These are phyloP conservation scores for Mortierella sp. DNA, from an alignment of 371 early-diverging fungal genomes.

Conservation along the genomic window DNA sequence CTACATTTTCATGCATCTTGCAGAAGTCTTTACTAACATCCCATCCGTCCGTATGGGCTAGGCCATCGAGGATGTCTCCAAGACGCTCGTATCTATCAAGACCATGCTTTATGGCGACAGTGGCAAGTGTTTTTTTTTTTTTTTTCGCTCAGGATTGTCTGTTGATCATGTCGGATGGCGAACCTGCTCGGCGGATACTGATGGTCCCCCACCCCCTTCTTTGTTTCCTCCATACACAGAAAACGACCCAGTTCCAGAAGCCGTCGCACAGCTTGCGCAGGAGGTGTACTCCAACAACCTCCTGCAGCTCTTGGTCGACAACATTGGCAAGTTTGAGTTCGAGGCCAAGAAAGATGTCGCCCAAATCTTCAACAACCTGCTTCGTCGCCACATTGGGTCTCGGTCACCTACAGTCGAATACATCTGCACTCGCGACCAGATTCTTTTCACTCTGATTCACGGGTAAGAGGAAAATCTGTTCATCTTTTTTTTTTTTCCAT, in stretches of 20 bases:
- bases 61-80: slow-evolving; percentile 96
- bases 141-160: background rate
- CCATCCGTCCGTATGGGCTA: slow-evolving; percentile 48
- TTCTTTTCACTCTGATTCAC: slow-evolving; percentile 80
- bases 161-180: background rate
- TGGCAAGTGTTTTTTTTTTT: slow-evolving; percentile 59
- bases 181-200: background rate
- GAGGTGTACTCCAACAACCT: slow-evolving; percentile 93
- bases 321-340: slow-evolving; percentile 93
- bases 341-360: slow-evolving; percentile 98
- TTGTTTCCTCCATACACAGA: slow-evolving; percentile 57
- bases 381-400: slow-evolving; percentile 94
- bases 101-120: slow-evolving; percentile 93
- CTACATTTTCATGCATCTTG: too few relatives aligned
- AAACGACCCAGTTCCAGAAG: slow-evolving; percentile 90
- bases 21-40: too few relatives aligned
- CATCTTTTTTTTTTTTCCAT: slow-evolving; percentile 2
- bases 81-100: slow-evolving; percentile 90
- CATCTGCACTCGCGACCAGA: slow-evolving; percentile 82
- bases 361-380: slow-evolving; percentile 94
- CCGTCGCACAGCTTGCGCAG: slow-evolving; percentile 92
- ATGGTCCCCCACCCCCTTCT: too few relatives aligned
- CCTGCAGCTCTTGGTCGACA: slow-evolving; percentile 82
- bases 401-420: slow-evolving; percentile 97
- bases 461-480: slow-evolving; percentile 76